Evolutionary conservation across 202 grass and related monocot genomes (phyloP).

Genomic region (Thinopyrum obtusiflorum): DNA sequence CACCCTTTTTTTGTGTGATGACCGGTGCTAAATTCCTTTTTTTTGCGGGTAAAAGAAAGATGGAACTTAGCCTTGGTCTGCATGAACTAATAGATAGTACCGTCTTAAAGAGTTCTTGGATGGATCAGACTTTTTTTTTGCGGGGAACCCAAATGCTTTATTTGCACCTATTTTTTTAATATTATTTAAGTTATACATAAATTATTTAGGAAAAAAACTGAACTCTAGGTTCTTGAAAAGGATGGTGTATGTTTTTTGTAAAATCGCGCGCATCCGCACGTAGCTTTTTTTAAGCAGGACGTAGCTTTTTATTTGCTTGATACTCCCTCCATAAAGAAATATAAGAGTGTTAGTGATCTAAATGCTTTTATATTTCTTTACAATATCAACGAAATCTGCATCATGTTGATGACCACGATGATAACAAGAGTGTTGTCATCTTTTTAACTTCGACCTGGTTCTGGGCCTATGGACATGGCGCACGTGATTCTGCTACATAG

Average conservation of each 20-base stretch:
- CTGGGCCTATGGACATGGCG: constrained; percentile 22
- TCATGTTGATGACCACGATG: not conserved
- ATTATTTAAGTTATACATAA: not conserved
- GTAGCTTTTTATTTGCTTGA: not conserved
- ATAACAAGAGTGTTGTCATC: not conserved
- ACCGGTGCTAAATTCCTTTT: too few species aligned
- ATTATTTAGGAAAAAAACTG: not conserved
- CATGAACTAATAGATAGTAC: not conserved
- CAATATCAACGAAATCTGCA: not conserved
- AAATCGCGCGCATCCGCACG: not conserved
- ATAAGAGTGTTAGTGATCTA: too few species aligned
- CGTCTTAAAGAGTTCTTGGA: not conserved
- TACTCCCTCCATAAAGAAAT: too few species aligned
- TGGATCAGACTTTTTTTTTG: not conserved
- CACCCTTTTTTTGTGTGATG: too few species aligned
- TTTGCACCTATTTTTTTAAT: not conserved
- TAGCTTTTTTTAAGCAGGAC: too few species aligned
- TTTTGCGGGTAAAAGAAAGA: too few species aligned
- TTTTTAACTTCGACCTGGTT: too few species aligned
- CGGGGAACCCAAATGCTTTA: not conserved
- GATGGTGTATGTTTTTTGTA: not conserved
- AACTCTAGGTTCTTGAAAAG: not conserved
- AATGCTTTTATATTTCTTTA: too few species aligned
- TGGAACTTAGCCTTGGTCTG: not conserved
- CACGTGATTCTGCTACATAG: not conserved